Conservation (phyloP, 1,139 yeast genomes). For the Candida glucosophila region DNA sequence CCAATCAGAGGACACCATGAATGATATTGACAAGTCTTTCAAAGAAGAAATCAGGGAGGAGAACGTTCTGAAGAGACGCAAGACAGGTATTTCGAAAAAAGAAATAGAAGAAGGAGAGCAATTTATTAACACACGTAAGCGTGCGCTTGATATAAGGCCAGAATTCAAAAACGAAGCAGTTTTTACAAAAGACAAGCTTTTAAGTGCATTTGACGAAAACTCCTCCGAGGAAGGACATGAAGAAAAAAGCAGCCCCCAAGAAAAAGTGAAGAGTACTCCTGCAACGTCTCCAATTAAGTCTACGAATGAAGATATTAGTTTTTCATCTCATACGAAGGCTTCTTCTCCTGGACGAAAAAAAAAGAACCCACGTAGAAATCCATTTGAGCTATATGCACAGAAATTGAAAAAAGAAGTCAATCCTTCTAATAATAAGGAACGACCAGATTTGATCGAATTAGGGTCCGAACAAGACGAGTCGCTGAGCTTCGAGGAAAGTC, state of each 20-base stretch:
- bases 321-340: background rate
- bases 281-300: slow-evolving; percentile 26
- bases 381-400: slow-evolving; percentile 30
- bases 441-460: slow-evolving; percentile 12
- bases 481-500: background rate
- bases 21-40: no score
- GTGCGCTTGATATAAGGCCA: slow-evolving; percentile 25
- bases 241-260: slow-evolving; percentile 2
- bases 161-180: slow-evolving; percentile 19
- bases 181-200: slow-evolving; percentile 25
- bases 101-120: slow-evolving; percentile 27
- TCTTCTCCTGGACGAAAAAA: background rate
- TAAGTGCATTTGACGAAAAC: slow-evolving; percentile 25
- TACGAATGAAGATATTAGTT: slow-evolving; percentile 7
- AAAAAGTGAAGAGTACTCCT: slow-evolving; percentile 17
- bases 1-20: no score
- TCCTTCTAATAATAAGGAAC: slow-evolving; percentile 16
- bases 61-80: slow-evolving; percentile 12
- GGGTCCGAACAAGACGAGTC: slow-evolving; percentile 20
- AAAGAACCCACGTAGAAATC: slow-evolving; percentile 11
- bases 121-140: slow-evolving; percentile 28
- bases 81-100: slow-evolving; percentile 9
- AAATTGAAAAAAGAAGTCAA: slow-evolving; percentile 18
- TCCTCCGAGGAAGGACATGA: slow-evolving; percentile 10
- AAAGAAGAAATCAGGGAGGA: slow-evolving; percentile 28